Percentiles rank a stretch among this genome's conserved stretches.
phyloP scores from a whole-genome alignment of 1,284 basidiomycete genomes.

The Phellopilus nigrolimitatus region DNA sequence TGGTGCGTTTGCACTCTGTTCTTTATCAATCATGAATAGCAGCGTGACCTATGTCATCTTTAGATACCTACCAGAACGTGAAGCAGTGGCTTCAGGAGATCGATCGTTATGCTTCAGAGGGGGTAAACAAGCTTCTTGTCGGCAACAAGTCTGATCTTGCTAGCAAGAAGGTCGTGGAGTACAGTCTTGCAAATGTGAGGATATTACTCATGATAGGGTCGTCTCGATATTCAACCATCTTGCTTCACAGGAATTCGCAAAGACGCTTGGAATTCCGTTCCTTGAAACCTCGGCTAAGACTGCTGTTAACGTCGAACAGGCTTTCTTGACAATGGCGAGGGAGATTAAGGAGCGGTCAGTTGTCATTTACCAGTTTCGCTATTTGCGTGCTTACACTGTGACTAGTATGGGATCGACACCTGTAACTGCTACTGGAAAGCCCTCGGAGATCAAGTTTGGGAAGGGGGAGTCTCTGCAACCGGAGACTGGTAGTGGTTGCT shows the following conservation, averaged over 20 bases:
- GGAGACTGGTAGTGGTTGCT: slow-evolving; percentile 18
- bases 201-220: slow-evolving; percentile 2
- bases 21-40: background rate
- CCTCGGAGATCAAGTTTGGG: slow-evolving; percentile 46
- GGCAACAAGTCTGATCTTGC: slow-evolving; percentile 98
- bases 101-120: slow-evolving; percentile 98
- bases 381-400: slow-evolving; percentile 18
- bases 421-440: slow-evolving; percentile 67
- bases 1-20: slow-evolving; percentile 45
- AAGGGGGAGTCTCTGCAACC: slow-evolving; percentile 35
- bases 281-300: slow-evolving; percentile 99
- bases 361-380: background rate
- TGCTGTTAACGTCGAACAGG: slow-evolving; percentile 97
- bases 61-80: slow-evolving; percentile 96
- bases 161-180: slow-evolving; percentile 99
- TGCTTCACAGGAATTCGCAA: slow-evolving; percentile 79
- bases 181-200: slow-evolving; percentile 89
- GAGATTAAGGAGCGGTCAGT: slow-evolving; percentile 92
- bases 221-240: background rate
- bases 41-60: background rate
- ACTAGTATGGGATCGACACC: slow-evolving; percentile 74
- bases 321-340: slow-evolving; percentile 99
- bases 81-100: slow-evolving; percentile 99
- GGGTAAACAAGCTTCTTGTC: slow-evolving; percentile 96
- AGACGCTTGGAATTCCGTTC: slow-evolving; percentile 94